A percentile compares a stretch with the other conserved stretches of the same genome.
Evolutionary conservation across 257 asterid genomes (phyloP).

Genomic region (Ophiorrhiza pumila): DNA sequence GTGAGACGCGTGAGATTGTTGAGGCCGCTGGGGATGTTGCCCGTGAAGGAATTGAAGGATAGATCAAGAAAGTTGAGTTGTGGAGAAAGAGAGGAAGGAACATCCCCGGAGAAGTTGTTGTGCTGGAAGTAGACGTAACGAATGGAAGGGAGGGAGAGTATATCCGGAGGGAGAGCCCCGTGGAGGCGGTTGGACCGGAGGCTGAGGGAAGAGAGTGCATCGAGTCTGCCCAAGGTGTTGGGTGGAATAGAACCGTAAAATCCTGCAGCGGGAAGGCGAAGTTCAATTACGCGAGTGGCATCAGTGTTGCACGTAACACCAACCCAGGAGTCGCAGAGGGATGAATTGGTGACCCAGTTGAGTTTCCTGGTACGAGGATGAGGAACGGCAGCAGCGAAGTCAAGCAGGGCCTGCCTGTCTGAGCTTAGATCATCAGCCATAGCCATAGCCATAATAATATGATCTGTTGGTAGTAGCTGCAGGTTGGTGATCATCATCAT

Average conservation of each 20-base stretch:
- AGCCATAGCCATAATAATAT: background rate
- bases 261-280: slow-evolving; percentile 68
- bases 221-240: slow-evolving; percentile 57
- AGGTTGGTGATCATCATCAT: background rate
- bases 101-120: slow-evolving; percentile 52
- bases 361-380: slow-evolving; percentile 55
- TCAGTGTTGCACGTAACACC: slow-evolving; percentile 60
- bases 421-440: slow-evolving; percentile 48
- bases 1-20: slow-evolving; percentile 46
- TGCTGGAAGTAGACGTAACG: slow-evolving; percentile 58
- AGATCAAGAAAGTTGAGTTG: slow-evolving; percentile 53
- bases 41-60: slow-evolving; percentile 66
- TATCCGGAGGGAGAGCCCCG: slow-evolving; percentile 58
- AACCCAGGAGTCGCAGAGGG: slow-evolving; percentile 54
- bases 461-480: slow-evolving; percentile 4
- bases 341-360: slow-evolving; percentile 47
- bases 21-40: slow-evolving; percentile 39
- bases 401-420: slow-evolving; percentile 66
- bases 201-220: slow-evolving; percentile 59
- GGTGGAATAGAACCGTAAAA: slow-evolving; percentile 65
- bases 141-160: slow-evolving; percentile 61
- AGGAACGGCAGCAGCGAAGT: slow-evolving; percentile 52
- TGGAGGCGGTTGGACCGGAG: slow-evolving; percentile 54
- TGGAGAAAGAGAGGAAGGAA: slow-evolving; percentile 48
- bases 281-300: slow-evolving; percentile 42